phyloP scores from a whole-genome alignment of 331 rosid genomes.

The Arachis monticola region DNA sequence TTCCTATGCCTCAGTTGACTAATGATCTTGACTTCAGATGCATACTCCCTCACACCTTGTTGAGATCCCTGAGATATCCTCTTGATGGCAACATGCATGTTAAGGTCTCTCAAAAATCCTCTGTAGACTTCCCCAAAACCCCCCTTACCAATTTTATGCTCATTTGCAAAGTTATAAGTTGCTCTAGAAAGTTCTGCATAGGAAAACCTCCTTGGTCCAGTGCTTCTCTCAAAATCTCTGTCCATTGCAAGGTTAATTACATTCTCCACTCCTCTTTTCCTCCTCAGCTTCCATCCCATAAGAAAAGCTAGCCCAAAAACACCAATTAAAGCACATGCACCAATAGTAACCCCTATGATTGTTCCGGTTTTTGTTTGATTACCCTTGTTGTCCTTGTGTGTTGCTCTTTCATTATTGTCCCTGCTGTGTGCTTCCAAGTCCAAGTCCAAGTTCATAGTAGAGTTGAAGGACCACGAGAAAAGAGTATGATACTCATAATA shows the following conservation, averaged over 20 bases:
- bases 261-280: neutral
- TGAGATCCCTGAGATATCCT: constrained; percentile 40
- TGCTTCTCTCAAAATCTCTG: constrained; percentile 37
- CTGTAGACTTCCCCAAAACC: constrained; percentile 52
- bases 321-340: constrained; percentile 20
- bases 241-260: constrained; percentile 35
- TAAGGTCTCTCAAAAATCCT: constrained; percentile 36
- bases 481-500: constrained; percentile 34
- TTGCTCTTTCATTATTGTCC: no score
- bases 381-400: neutral
- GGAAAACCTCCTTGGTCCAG: constrained; percentile 42
- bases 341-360: constrained; percentile 34
- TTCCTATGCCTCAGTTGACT: constrained; percentile 47
- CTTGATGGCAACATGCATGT: constrained; percentile 41
- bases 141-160: constrained; percentile 45
- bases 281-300: constrained; percentile 24
- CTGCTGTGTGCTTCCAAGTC: constrained; percentile 9
- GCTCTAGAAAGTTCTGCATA: constrained; percentile 40
- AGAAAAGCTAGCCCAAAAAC: constrained; percentile 21
- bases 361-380: neutral
- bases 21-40: constrained; percentile 49
- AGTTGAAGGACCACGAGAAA: constrained; percentile 44
- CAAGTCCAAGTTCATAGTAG: neutral
- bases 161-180: constrained; percentile 38
- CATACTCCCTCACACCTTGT: constrained; percentile 52